Evolutionary conservation across 805 yeast species (phyloP).

Genomic region (Metschnikowia corniflorae): DNA sequence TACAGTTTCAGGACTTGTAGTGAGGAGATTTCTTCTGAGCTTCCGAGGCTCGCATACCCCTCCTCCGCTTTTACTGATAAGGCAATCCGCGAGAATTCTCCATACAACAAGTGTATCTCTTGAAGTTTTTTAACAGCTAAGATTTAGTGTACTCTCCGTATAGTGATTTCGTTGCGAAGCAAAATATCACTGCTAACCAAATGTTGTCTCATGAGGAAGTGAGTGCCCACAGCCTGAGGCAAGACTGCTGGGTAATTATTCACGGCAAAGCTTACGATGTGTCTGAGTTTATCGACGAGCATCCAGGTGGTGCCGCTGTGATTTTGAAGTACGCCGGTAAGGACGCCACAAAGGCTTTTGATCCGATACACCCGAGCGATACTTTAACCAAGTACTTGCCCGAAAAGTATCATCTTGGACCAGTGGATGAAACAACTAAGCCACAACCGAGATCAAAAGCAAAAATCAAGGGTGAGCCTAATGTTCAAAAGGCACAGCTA

Average conservation of each 20-base stretch:
- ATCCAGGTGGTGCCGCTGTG: conserved; percentile 60
- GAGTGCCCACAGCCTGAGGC: conserved; percentile 46
- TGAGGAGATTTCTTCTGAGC: too few species aligned
- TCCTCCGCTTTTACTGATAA: too few species aligned
- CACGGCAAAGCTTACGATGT: conserved; percentile 78
- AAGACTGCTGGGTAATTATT: conserved; percentile 82
- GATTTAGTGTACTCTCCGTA: too few species aligned
- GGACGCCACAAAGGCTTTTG: conserved; percentile 74
- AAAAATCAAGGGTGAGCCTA: background rate
- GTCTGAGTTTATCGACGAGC: conserved; percentile 55
- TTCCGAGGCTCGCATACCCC: too few species aligned
- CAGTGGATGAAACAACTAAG: conserved; percentile 24
- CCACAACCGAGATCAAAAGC: conserved; percentile 3
- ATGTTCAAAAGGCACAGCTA: background rate
- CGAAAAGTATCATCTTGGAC: conserved; percentile 33
- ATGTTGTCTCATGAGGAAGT: conserved; percentile 27
- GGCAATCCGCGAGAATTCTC: too few species aligned
- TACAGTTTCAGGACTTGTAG: too few species aligned
- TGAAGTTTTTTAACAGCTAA: too few species aligned
- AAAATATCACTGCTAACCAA: too few species aligned
- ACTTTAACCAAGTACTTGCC: conserved; percentile 64
- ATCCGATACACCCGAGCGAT: conserved; percentile 90
- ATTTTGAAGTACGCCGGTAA: conserved; percentile 50
- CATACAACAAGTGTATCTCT: too few species aligned
- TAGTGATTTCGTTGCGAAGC: too few species aligned